Conservation (phyloP, 2,329 filamentous ascomycete genomes). For the Colletotrichum tanaceti region DNA sequence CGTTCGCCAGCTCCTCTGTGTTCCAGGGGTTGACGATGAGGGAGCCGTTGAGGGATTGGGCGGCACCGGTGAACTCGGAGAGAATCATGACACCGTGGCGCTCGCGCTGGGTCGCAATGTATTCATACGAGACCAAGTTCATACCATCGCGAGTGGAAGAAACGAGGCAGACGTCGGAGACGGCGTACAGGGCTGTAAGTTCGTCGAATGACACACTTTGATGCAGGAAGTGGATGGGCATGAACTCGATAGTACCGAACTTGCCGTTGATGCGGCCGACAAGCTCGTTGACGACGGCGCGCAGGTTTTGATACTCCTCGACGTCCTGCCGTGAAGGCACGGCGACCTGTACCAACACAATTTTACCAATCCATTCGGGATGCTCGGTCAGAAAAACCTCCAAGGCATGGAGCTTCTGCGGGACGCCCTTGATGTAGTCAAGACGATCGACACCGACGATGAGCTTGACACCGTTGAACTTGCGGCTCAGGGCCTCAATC, state of each 20-base stretch:
- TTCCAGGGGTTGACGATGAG: constrained; percentile 99
- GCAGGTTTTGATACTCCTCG: constrained; percentile 96
- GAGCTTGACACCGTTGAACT: constrained; percentile 95
- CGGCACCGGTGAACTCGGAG: constrained; percentile 95
- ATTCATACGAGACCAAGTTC: constrained; percentile 98
- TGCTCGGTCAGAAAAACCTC: constrained; percentile 98
- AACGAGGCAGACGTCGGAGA: constrained; percentile 91
- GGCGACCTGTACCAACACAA: constrained; percentile 94
- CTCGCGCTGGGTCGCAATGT: constrained; percentile 92
- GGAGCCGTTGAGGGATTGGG: constrained; percentile 92
- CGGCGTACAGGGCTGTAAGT: constrained; percentile 90
- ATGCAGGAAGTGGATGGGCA: constrained; percentile 98
- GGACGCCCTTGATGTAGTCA: constrained; percentile 99
- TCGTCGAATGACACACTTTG: constrained; percentile 96
- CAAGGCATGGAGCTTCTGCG: constrained; percentile 94
- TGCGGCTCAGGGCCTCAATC: constrained; percentile 84
- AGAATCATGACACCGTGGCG: constrained; percentile 94
- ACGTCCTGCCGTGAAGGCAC: constrained; percentile 96
- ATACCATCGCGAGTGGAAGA: constrained; percentile 98
- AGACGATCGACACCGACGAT: constrained; percentile 97
- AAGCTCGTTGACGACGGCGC: constrained; percentile 94
- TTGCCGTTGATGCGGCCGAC: constrained; percentile 97
- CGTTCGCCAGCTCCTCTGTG: constrained; percentile 91
- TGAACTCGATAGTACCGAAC: constrained; percentile 97
- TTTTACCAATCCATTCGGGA: constrained; percentile 97